A percentile compares a stretch with the other conserved stretches of the same genome.
These are phyloP conservation scores for Scheffersomyces insectosa DNA, from an alignment of 1,139 yeast genomes.

Conservation along the genomic window DNA sequence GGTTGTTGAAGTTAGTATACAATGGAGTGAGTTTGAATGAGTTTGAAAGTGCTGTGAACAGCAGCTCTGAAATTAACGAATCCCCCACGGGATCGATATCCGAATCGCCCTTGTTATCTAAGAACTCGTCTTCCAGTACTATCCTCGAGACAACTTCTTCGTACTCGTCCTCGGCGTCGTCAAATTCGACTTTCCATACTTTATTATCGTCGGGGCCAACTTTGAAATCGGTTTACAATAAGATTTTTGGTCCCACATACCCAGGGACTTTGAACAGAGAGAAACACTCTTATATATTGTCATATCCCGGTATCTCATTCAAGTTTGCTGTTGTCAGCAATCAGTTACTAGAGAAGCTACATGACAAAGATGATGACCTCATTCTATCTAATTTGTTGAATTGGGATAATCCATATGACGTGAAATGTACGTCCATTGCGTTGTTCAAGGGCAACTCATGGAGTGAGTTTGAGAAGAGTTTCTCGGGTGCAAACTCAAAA, in stretches of 20 bases:
- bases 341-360: conserved; percentile 18
- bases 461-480: conserved; percentile 18
- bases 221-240: conserved; percentile 52
- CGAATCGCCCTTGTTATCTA: neutral
- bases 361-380: conserved; percentile 15
- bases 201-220: conserved; percentile 15
- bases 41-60: conserved; percentile 10
- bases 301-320: conserved; percentile 59
- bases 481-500: conserved; percentile 6
- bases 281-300: conserved; percentile 34
- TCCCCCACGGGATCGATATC: conserved; percentile 4
- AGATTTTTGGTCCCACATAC: conserved; percentile 63
- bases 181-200: conserved; percentile 7
- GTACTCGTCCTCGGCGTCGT: conserved; percentile 4
- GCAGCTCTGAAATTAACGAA: conserved; percentile 13
- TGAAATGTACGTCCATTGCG: conserved; percentile 36
- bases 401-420: conserved; percentile 30
- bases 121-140: conserved; percentile 4
- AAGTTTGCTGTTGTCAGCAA: conserved; percentile 29
- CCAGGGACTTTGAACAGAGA: conserved; percentile 43
- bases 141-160: conserved; percentile 3
- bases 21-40: conserved; percentile 34
- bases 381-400: conserved; percentile 34
- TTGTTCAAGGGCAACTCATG: conserved; percentile 36
- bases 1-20: conserved; percentile 27